A percentile compares a stretch with the other conserved stretches of the same genome.
These are phyloP conservation scores for Sarocladiaceae sp. DNA, from an alignment of 2,329 filamentous ascomycete species.

Conservation along the genomic window DNA sequence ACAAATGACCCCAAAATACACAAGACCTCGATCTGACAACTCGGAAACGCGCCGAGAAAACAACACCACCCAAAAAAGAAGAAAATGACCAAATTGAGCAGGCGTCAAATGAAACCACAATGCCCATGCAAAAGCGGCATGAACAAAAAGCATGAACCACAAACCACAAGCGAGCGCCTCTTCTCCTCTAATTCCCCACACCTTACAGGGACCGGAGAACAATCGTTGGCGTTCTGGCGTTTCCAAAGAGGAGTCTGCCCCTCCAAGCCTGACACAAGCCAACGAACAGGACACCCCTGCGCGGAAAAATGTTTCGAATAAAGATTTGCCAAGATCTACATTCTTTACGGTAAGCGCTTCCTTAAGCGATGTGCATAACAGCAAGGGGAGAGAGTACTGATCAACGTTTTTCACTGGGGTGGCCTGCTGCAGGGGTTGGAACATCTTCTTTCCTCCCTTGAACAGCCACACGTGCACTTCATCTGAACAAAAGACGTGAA, in stretches of 20 bases:
- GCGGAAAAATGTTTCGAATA: conserved; percentile 4
- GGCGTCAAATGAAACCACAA: conserved; percentile 5
- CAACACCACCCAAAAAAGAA: too few relatives aligned
- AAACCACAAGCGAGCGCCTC: too few relatives aligned
- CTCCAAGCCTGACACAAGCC: background rate
- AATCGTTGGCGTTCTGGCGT: background rate
- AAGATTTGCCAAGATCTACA: background rate
- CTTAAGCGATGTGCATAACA: too few relatives aligned
- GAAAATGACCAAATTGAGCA: background rate
- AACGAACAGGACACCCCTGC: background rate
- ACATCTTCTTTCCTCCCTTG: too few relatives aligned
- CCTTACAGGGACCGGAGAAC: background rate
- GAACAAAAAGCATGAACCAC: too few relatives aligned
- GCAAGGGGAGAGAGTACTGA: background rate
- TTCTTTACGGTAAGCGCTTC: too few relatives aligned
- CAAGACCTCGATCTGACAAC: background rate
- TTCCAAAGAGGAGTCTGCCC: background rate
- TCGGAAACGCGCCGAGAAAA: conserved; percentile 2
- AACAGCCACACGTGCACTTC: background rate
- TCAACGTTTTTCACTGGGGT: too few relatives aligned
- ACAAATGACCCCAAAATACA: too few relatives aligned
- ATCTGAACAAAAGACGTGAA: background rate
- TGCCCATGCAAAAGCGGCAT: background rate
- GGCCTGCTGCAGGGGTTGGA: background rate
- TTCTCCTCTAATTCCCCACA: too few relatives aligned